Percentiles rank a stretch among this genome's conserved stretches.
phyloP scores from a whole-genome alignment of 371 early-diverging fungal genomes.

The Furculomyces boomerangus region DNA sequence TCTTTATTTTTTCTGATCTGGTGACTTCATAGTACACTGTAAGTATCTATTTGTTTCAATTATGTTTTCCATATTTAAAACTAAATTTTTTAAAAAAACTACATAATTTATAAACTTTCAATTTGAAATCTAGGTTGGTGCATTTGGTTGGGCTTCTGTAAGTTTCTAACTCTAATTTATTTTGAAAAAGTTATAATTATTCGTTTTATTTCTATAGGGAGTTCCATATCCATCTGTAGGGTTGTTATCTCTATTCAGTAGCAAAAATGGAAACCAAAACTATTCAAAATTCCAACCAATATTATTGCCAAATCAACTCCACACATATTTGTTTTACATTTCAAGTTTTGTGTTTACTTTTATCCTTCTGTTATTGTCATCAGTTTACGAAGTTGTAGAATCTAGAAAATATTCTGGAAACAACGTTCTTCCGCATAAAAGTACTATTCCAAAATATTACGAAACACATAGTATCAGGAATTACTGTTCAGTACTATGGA shows the following conservation, averaged over 20 bases:
- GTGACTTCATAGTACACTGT: not conserved
- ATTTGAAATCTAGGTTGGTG: not conserved
- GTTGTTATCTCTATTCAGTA: not conserved
- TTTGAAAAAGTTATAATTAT: too few relatives aligned
- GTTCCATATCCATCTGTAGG: not conserved
- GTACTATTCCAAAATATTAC: too few relatives aligned
- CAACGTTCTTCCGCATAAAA: too few relatives aligned
- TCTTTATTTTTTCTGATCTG: not conserved
- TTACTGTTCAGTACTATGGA: too few relatives aligned
- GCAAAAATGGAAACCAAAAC: not conserved
- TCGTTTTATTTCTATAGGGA: not conserved
- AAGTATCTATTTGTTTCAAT: not conserved
- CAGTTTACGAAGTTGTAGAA: not conserved
- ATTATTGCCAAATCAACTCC: not conserved
- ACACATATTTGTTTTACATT: not conserved
- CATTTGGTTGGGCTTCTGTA: constrained; percentile 3
- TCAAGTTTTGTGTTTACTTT: not conserved
- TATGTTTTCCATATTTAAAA: not conserved
- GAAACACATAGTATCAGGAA: too few relatives aligned
- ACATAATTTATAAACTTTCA: not conserved
- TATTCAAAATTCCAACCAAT: not conserved
- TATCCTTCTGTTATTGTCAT: not conserved
- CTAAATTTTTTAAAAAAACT: not conserved
- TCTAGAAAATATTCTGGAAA: too few relatives aligned
- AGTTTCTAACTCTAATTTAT: too few relatives aligned